Percentiles rank a stretch among this genome's conserved stretches.
phyloP scores from a whole-genome alignment of 2,329 filamentous ascomycete species.

The Fusarium euwallaceae region DNA sequence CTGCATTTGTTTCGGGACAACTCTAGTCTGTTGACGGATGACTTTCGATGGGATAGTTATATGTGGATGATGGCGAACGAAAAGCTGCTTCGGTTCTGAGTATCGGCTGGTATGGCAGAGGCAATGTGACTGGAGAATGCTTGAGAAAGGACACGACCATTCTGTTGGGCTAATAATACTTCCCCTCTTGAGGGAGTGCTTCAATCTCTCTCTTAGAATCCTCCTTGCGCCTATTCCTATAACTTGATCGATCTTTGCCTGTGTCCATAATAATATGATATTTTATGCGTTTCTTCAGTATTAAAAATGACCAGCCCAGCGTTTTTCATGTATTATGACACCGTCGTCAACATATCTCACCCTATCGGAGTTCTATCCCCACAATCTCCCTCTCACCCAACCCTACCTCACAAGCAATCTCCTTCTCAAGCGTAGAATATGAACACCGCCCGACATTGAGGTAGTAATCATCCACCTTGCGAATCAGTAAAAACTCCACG shows the following conservation, averaged over 20 bases:
- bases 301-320: not conserved
- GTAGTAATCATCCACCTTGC: not conserved
- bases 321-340: not conserved
- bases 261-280: not conserved
- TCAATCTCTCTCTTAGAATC: too few species aligned
- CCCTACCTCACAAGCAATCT: not conserved
- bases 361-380: slow-evolving; percentile 8
- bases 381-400: not conserved
- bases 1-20: not conserved
- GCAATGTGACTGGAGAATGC: not conserved
- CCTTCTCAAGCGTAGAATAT: not conserved
- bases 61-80: not conserved
- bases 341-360: not conserved
- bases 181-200: too few species aligned
- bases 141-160: not conserved
- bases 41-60: not conserved
- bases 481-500: not conserved
- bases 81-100: not conserved
- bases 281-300: not conserved
- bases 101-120: not conserved
- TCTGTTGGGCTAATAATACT: not conserved
- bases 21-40: not conserved
- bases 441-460: not conserved
- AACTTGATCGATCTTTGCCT: not conserved
- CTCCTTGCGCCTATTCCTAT: not conserved